Conservation (phyloP, 495 filamentous ascomycete species). For the Penicillium mononematosum region DNA sequence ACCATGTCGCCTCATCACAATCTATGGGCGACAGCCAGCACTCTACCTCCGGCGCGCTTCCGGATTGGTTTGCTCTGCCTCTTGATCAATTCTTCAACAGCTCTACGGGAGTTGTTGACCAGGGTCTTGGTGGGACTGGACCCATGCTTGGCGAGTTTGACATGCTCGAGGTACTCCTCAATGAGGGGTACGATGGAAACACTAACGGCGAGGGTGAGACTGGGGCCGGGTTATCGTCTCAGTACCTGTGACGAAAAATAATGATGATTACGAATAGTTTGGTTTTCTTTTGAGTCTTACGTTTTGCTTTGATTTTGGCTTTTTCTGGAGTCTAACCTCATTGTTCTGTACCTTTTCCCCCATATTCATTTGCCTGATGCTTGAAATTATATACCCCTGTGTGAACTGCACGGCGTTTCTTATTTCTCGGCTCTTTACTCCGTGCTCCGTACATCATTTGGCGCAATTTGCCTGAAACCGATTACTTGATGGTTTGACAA, state of each 20-base stretch:
- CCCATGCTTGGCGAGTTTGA: constrained; percentile 51
- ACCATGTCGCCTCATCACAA: constrained; percentile 33
- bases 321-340: background rate
- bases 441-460: background rate
- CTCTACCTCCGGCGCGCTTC: constrained; percentile 32
- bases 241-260: constrained; percentile 20
- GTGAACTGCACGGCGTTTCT: constrained; percentile 19
- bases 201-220: constrained; percentile 26
- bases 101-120: constrained; percentile 47
- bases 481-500: background rate
- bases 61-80: constrained; percentile 50
- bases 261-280: background rate
- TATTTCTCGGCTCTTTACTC: constrained; percentile 4
- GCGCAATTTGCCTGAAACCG: constrained; percentile 23
- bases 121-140: constrained; percentile 48
- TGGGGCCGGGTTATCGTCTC: constrained; percentile 22
- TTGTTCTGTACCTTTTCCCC: constrained; percentile 1
- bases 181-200: constrained; percentile 46
- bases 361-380: background rate
- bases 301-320: background rate
- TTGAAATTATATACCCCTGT: constrained; percentile 29
- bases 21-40: constrained; percentile 31
- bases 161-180: constrained; percentile 49
- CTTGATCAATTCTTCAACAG: constrained; percentile 55
- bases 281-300: background rate